phyloP scores from a whole-genome alignment of 2,329 filamentous ascomycete genomes.

The Penicillium frequentans region DNA sequence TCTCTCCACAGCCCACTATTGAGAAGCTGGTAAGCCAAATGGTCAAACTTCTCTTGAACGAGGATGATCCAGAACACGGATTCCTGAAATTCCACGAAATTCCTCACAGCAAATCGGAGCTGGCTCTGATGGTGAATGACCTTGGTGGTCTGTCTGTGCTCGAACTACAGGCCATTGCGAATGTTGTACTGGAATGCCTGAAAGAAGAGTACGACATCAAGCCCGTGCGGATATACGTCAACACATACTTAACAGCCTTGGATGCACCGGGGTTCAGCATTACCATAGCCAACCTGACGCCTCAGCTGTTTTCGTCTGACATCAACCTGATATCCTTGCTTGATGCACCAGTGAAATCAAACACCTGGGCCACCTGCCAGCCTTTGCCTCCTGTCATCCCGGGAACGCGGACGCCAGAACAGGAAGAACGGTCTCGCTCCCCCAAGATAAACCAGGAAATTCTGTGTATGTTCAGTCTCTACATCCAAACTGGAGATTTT shows the following conservation, averaged over 20 bases:
- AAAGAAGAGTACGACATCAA: conserved; percentile 7
- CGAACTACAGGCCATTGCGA: conserved; percentile 10
- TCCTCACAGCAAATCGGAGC: conserved; percentile 1
- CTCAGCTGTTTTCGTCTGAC: conserved; percentile 1
- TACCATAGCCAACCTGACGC: conserved; percentile 9
- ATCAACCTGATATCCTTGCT: conserved; percentile 4
- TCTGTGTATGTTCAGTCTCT: background rate
- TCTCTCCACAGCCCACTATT: conserved; percentile 9
- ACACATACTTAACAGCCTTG: conserved; percentile 12
- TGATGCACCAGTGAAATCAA: conserved; percentile 5
- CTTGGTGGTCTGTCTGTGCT: conserved; percentile 12
- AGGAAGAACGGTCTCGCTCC: conserved; percentile 1
- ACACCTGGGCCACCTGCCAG: conserved; percentile 5
- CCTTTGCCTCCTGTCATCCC: background rate
- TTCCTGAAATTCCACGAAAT: conserved; percentile 9
- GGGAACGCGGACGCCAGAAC: background rate
- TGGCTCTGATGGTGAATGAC: conserved; percentile 12
- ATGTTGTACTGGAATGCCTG: conserved; percentile 1
- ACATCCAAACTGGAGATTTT: background rate
- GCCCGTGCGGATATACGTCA: conserved; percentile 9
- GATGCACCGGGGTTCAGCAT: conserved; percentile 13
- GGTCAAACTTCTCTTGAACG: conserved; percentile 3
- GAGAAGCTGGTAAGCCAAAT: conserved; percentile 9
- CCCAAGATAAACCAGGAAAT: conserved; percentile 4
- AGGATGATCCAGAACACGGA: conserved; percentile 7